Conservation (phyloP, 1,284 basidiomycete species). For the Afroboletus lepidellus region DNA sequence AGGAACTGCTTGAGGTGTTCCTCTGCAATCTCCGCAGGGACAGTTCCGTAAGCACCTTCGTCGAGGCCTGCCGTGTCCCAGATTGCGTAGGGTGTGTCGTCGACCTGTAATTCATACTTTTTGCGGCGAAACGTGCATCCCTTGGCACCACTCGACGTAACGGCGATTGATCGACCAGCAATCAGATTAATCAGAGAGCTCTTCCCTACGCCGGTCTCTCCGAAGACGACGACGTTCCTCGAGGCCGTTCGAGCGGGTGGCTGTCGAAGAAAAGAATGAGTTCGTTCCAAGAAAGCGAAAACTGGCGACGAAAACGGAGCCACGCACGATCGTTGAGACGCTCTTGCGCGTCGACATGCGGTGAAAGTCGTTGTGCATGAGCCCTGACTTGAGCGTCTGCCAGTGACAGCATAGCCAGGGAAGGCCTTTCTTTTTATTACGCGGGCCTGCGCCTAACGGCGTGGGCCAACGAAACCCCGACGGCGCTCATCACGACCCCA, state of each 20-base stretch:
- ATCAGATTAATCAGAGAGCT: slow-evolving; percentile 34
- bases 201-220: slow-evolving; percentile 31
- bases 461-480: slow-evolving; percentile 20
- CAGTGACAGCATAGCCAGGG: slow-evolving; percentile 6
- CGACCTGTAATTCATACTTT: slow-evolving; percentile 29
- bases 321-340: slow-evolving; percentile 15
- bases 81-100: slow-evolving; percentile 21
- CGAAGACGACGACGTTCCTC: slow-evolving; percentile 31
- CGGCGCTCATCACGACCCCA: slow-evolving; percentile 18
- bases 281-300: background rate
- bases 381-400: slow-evolving; percentile 10
- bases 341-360: slow-evolving; percentile 24
- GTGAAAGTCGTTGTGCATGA: slow-evolving; percentile 10
- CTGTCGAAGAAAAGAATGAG: slow-evolving; percentile 9
- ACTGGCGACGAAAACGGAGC: background rate
- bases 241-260: slow-evolving; percentile 3
- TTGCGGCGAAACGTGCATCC: slow-evolving; percentile 32
- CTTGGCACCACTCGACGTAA: slow-evolving; percentile 26
- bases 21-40: slow-evolving; percentile 32
- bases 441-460: slow-evolving; percentile 4
- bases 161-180: slow-evolving; percentile 32
- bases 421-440: slow-evolving; percentile 23
- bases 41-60: slow-evolving; percentile 27
- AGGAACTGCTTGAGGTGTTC: slow-evolving; percentile 27
- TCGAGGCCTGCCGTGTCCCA: slow-evolving; percentile 34